Base-by-base conservation (phyloP, 768 basidiomycete species). In the Trametes villosa region DNA sequence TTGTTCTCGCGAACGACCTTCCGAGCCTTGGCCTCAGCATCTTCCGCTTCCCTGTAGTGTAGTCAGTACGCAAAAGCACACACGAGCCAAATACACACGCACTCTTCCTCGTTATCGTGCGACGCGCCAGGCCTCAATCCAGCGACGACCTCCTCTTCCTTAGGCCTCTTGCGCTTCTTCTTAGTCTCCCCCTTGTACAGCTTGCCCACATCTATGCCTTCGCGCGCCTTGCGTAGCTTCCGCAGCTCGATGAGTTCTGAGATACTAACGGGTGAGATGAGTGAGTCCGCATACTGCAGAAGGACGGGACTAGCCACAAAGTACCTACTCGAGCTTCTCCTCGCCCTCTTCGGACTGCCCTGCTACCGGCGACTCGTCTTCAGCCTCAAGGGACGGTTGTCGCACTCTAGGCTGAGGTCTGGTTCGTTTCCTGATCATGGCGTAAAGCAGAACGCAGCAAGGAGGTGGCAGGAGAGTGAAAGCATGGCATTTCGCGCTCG, bases 171-270 rank as follows among this genome's bases (percentile, higher is more conserved):
- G 70, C 82, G 83, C 77, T 83, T 89, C 79, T 85, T 89, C 77
- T 84, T 88, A 9, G 72, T 80, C 68, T 94, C 94, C 0, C 96
- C 96, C 63, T 89, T 87, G 71, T 88, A 92, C 15, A 99, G 77
- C 70, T 89, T 95, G 48, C 86, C 79, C 1, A 86, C 83, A 66
- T 97, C 94, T 51, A 98, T 97, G 1, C 96, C 96, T 69, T 87
- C 84, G 57, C 91, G 78, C 30, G 83, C 71, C 68, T 83, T 86
- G 52, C 86, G 82, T 27, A 96, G 76, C 70, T 88, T 94, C 45
- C 94, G 83, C 27, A 97, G 76, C 64, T 94, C 90, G 41, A 96
- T 83, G 18, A 98, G 81, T 53, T 96, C 94, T 64, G 90, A 84
- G 27, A 96, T 75, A 54, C 92, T 92, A 61, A 34, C 50, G 63